A percentile compares a stretch with the other conserved stretches of the same genome.
phyloP scores from a whole-genome alignment of 2,329 filamentous ascomycete species.

The Myriosclerotinia scirpicola region DNA sequence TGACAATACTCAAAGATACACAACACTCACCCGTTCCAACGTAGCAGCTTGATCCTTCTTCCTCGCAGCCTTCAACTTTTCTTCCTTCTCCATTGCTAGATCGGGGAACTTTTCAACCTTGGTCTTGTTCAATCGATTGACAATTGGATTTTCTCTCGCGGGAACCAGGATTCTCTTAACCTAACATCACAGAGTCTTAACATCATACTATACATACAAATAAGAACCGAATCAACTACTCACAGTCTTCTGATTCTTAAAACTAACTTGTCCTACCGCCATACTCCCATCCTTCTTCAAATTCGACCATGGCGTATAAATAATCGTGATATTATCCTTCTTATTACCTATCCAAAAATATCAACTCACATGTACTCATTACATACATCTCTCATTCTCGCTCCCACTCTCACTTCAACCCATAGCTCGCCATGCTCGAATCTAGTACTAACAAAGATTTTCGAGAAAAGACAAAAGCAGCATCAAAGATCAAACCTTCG shows the following conservation, averaged over 20 bases:
- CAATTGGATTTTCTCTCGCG: slow-evolving; percentile 80
- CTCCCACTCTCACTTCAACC: neutral
- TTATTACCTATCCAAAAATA: slow-evolving; percentile 71
- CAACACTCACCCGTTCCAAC: slow-evolving; percentile 57
- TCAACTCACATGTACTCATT: slow-evolving; percentile 24
- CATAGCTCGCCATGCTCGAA: too few relatives aligned
- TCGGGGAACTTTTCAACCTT: slow-evolving; percentile 86
- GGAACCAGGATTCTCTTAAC: slow-evolving; percentile 81
- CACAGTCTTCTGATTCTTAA: slow-evolving; percentile 79
- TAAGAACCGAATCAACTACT: neutral
- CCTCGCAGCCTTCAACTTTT: slow-evolving; percentile 68
- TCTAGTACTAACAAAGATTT: too few relatives aligned
- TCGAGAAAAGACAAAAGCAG: too few relatives aligned
- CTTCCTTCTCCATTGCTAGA: slow-evolving; percentile 77
- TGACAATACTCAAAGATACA: neutral
- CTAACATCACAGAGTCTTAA: slow-evolving; percentile 40
- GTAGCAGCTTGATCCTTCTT: slow-evolving; percentile 65
- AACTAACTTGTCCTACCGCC: slow-evolving; percentile 91
- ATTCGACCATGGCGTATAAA: slow-evolving; percentile 98
- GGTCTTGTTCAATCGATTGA: slow-evolving; percentile 99
- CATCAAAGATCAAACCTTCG: too few relatives aligned
- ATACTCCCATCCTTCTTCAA: slow-evolving; percentile 94
- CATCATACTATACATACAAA: neutral
- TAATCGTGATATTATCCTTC: slow-evolving; percentile 94
- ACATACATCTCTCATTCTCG: slow-evolving; percentile 11